Evolutionary conservation across 2,329 filamentous ascomycete species (phyloP), one percentile per base, ranked within the genome.

Genomic region (Metarhizium robertsii): DNA sequence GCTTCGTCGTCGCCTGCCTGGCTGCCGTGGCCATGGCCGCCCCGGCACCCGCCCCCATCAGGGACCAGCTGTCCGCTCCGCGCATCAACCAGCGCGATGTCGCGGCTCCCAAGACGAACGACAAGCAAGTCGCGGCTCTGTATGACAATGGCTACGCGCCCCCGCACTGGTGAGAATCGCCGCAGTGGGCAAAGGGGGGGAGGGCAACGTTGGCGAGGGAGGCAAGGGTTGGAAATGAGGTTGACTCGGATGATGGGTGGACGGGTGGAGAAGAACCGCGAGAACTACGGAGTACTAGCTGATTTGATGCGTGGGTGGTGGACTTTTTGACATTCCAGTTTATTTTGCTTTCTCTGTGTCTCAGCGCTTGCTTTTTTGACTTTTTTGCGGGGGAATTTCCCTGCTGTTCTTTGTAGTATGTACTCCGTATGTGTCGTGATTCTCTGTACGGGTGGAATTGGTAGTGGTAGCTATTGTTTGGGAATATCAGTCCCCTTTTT

Each of bases 1-100:
- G 50, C 46, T 18, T 53, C 54, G 29, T 56, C 36, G 42, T 53
- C 10, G 50, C 50, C 50, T 56, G 46, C 46, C 54, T 56, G 32
- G 50, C 50, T n/a, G 29, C 54, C 4, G 54, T 48, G 2, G 20
- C 25, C 50, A 18, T 56, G 34, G 54, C 52, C 3, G 42, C 25
- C 25, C 25, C 25, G 25, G 25, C 40, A 16, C 53, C 53, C 8
- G 47, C 38, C 4, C 53, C 53, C 48, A 30, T 53, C 30, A 43
- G 54, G n/a, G 54, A 56, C 18, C 54, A 56, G 25, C 29, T 53
- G 7, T 38, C 50, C 6, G 50, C 54, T 42, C 50, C 54, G 2
- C 54, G 54, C 29, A 25, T 53, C 20, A 20, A 30, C 50, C 32
- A 13, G 13, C 54, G 50, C 50, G n/a, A 34, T 25, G 25, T 25